Conservation (phyloP, 73 alveolate genomes). For the Diophrys appendiculata region DNA sequence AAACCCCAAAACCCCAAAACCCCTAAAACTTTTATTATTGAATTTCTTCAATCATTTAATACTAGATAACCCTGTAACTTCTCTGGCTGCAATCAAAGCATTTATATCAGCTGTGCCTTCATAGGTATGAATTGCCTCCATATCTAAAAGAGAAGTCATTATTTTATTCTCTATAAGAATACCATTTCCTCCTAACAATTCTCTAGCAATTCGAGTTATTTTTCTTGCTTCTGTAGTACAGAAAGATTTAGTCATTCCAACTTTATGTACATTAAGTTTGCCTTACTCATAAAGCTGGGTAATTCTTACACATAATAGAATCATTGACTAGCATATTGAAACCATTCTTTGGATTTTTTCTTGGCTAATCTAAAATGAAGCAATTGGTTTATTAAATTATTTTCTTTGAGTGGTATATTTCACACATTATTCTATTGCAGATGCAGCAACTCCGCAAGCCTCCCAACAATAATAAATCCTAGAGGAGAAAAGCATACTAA, state of each 20-base stretch:
- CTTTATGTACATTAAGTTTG: constrained; percentile 67
- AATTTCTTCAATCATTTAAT: constrained; percentile 31
- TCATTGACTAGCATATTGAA: constrained; percentile 52
- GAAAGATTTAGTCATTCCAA: constrained; percentile 68
- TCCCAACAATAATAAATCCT: constrained; percentile 37
- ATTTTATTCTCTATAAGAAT: constrained; percentile 70
- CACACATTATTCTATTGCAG: constrained; percentile 54
- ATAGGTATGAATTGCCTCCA: constrained; percentile 82
- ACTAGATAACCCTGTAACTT: constrained; percentile 77
- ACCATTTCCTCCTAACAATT: constrained; percentile 84
- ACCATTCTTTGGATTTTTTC: constrained; percentile 46
- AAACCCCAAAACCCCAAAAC: constrained; percentile 22
- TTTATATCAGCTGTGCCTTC: constrained; percentile 86
- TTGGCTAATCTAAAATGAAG: constrained; percentile 41
- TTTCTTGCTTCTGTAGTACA: constrained; percentile 65
- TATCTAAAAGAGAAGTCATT: constrained; percentile 74
- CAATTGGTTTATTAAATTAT: constrained; percentile 44
- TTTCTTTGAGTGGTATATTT: constrained; percentile 33
- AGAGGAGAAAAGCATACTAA: constrained; percentile 42
- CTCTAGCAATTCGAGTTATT: constrained; percentile 76
- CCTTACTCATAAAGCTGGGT: constrained; percentile 63
- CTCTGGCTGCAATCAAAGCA: constrained; percentile 76
- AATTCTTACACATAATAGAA: constrained; percentile 38
- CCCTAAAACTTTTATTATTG: constrained; percentile 1
- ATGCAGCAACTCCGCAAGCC: constrained; percentile 59